phyloP scores from a whole-genome alignment of 495 filamentous ascomycete species.

The Daldinia caldariorum region DNA sequence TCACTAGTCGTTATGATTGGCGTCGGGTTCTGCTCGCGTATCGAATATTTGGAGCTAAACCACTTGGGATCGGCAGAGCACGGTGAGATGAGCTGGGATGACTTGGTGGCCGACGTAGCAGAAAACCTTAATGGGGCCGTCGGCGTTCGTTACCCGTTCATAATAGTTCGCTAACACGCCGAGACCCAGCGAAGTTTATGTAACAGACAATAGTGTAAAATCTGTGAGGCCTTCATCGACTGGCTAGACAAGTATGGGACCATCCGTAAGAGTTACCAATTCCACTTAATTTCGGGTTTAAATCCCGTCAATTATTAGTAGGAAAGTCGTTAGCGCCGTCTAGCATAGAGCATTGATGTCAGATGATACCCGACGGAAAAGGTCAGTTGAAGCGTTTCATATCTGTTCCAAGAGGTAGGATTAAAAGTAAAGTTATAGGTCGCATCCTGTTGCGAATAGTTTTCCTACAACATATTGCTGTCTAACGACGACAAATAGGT shows the following conservation, averaged over 20 bases:
- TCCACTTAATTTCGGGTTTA: slow-evolving; percentile 8
- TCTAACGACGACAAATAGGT: neutral
- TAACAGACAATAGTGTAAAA: neutral
- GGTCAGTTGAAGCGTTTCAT: slow-evolving; percentile 34
- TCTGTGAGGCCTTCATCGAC: neutral
- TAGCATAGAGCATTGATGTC: neutral
- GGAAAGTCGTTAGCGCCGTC: neutral
- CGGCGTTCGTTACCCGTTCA: slow-evolving; percentile 9
- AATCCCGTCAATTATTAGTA: slow-evolving; percentile 2
- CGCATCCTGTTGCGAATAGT: slow-evolving; percentile 13
- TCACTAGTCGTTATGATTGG: slow-evolving; percentile 27
- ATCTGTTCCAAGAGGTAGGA: slow-evolving; percentile 38
- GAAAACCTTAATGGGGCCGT: slow-evolving; percentile 5
- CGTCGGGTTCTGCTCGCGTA: slow-evolving; percentile 38
- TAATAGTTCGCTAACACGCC: neutral
- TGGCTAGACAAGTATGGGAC: slow-evolving; percentile 12
- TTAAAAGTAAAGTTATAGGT: slow-evolving; percentile 21
- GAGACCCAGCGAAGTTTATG: neutral
- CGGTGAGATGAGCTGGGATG: slow-evolving; percentile 1
- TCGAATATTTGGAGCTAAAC: slow-evolving; percentile 33
- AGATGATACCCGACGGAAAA: neutral
- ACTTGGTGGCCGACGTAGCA: neutral
- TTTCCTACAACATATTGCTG: slow-evolving; percentile 5
- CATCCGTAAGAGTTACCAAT: neutral
- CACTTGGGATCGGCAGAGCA: slow-evolving; percentile 12